Conservation (phyloP, 176 grass and related monocot species). For the Ensete glaucum region DNA sequence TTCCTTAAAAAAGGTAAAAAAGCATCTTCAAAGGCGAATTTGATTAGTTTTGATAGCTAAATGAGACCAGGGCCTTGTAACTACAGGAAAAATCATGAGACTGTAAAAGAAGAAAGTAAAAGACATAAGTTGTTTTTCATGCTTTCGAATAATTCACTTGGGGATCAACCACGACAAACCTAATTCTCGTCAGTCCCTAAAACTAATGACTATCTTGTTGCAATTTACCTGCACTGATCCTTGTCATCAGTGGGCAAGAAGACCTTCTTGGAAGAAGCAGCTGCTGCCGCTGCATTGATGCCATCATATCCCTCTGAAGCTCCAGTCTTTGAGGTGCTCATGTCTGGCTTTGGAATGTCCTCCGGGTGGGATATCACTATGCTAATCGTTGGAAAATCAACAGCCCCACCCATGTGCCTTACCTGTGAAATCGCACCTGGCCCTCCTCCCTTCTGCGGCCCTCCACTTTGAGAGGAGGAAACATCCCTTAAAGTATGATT, state of each 20-base stretch:
- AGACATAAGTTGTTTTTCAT: no score
- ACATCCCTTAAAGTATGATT: constrained; percentile 7
- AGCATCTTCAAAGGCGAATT: no score
- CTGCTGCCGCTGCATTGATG: constrained; percentile 14
- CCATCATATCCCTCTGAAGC: constrained; percentile 8
- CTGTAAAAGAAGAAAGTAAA: no score
- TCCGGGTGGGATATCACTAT: constrained; percentile 62
- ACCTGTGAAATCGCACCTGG: neutral
- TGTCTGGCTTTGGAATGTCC: constrained; percentile 38
- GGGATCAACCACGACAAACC: neutral
- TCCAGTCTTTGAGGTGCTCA: neutral
- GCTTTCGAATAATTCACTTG: neutral
- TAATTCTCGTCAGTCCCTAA: neutral
- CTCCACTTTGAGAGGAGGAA: constrained; percentile 26
- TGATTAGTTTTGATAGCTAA: no score
- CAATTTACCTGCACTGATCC: constrained; percentile 79
- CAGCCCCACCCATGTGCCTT: constrained; percentile 10
- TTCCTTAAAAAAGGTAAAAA: no score
- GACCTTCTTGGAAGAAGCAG: constrained; percentile 25
- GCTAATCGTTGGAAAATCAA: constrained; percentile 27
- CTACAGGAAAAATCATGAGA: neutral
- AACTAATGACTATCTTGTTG: constrained; percentile 1
- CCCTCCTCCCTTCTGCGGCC: constrained; percentile 10
- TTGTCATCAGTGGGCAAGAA: constrained; percentile 45
- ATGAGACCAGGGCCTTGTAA: no score